Base-by-base conservation (phyloP, 2,329 filamentous ascomycete genomes). In the Alternaria postmessia region DNA sequence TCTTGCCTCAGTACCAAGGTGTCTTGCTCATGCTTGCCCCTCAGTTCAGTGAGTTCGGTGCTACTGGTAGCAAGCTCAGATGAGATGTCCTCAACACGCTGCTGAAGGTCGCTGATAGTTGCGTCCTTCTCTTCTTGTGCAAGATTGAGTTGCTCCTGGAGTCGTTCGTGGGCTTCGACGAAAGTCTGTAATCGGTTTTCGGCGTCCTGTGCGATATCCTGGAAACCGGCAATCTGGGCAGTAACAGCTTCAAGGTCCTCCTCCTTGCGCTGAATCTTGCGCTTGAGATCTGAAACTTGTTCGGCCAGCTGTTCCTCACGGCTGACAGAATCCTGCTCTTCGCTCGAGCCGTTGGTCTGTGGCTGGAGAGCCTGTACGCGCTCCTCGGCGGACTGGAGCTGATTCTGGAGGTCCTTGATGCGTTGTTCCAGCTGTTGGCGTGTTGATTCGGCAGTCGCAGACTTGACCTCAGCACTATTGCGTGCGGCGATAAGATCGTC, bases 301-400 rank as follows among this genome's bases (percentile, higher is more conserved):
- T 93, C 86, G 51, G 89, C 88, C 39, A 99, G 83, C 65, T 97
- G 93, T 72, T 97, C 92, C 72, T 91, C 89, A 16, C 83, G 82
- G 46, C 87, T 89, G 26, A 89, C 76, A 55, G 89, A 87, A 32
- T 79, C 79, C 20, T 88, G 86, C 14, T 85, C 82, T 2, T 66
- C 59, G 32, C 78, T 77, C 54, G 79, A 78, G 39, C 80, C 73
- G 28, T 83, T 81, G n/a, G 78, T 69, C n/a, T 89, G 83, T 2
- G 92, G 90, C 66, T 95, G 92, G 56, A 97, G 83, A 30, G 93
- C 87, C 67, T 91, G 89, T 6, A 92, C 86, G 51, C 93, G 91
- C 78, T 98, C 95, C 76, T 98, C 93, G 0, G 94, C 93, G 72
- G 91, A 93, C 68, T 91, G 91, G 26, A 98, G 83, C 75, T 98